Evolutionary conservation across 1,284 basidiomycete species (phyloP).

Genomic region (Tylopilus sp.): DNA sequence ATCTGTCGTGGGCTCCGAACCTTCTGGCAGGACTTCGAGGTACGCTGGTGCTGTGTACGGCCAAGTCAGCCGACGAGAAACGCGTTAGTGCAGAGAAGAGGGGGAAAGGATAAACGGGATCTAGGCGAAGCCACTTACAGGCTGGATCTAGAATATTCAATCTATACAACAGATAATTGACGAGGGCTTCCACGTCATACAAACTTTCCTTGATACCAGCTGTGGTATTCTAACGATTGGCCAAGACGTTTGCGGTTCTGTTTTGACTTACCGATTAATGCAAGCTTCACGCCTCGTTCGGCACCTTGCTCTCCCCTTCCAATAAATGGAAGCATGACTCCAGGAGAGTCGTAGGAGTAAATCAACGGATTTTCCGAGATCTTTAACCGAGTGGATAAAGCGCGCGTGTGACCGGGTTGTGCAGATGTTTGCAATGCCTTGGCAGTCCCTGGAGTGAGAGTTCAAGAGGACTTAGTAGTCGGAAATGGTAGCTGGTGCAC

Average conservation of each 20-base stretch:
- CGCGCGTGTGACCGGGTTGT: conserved; percentile 83
- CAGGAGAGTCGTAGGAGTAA: conserved; percentile 95
- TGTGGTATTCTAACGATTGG: conserved; percentile 32
- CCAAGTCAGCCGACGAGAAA: neutral
- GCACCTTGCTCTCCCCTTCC: conserved; percentile 80
- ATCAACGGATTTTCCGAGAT: conserved; percentile 76
- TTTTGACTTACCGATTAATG: conserved; percentile 74
- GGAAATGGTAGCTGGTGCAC: conserved; percentile 1
- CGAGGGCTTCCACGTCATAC: conserved; percentile 82
- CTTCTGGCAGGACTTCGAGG: conserved; percentile 54
- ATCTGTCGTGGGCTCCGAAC: conserved; percentile 54
- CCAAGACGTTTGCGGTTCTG: neutral
- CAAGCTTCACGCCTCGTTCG: conserved; percentile 90
- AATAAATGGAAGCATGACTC: conserved; percentile 96
- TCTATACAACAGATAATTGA: conserved; percentile 86
- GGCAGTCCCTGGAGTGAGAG: conserved; percentile 45
- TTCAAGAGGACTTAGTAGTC: neutral
- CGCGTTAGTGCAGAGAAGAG: conserved; percentile 3
- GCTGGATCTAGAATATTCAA: conserved; percentile 75
- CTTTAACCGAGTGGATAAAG: conserved; percentile 80
- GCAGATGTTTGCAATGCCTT: conserved; percentile 91
- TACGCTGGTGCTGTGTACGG: conserved; percentile 59
- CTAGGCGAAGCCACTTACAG: conserved; percentile 44
- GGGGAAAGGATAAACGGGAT: conserved; percentile 2
- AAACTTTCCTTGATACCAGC: conserved; percentile 94